These are phyloP conservation scores for Lyophyllum atratum DNA, from an alignment of 768 basidiomycete genomes.

Conservation along the genomic window DNA sequence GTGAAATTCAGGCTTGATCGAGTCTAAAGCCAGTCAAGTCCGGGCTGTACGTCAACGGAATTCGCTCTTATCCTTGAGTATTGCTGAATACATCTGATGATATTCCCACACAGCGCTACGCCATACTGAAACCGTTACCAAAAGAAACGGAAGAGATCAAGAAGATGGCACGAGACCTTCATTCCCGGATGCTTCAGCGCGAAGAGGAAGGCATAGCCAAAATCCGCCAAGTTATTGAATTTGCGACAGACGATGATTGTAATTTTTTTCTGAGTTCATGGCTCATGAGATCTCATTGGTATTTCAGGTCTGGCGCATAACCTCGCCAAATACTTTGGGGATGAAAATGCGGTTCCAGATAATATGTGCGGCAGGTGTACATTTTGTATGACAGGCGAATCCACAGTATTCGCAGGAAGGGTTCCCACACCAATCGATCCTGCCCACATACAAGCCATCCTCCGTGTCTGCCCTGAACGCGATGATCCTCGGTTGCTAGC, in stretches of 20 bases:
- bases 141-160: constrained; percentile 7
- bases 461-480: constrained; percentile 43
- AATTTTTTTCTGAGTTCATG: neutral
- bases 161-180: constrained; percentile 7
- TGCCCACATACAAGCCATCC: constrained; percentile 34
- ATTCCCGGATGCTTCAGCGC: constrained; percentile 12
- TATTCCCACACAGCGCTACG: constrained; percentile 9
- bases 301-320: constrained; percentile 41
- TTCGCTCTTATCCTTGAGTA: neutral
- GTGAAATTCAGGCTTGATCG: constrained; percentile 4
- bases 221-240: constrained; percentile 12
- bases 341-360: constrained; percentile 38
- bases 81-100: neutral
- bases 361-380: constrained; percentile 44
- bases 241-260: constrained; percentile 17
- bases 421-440: constrained; percentile 25
- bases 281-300: neutral
- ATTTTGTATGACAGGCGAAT: constrained; percentile 39
- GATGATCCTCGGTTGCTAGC: constrained; percentile 53
- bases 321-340: constrained; percentile 47
- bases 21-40: constrained; percentile 14
- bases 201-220: constrained; percentile 14
- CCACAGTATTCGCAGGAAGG: constrained; percentile 30
- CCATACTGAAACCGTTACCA: constrained; percentile 10
- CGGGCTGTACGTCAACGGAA: constrained; percentile 7